phyloP scores from a whole-genome alignment of 1,139 yeast species.

The Suhomyces anneliseae region DNA sequence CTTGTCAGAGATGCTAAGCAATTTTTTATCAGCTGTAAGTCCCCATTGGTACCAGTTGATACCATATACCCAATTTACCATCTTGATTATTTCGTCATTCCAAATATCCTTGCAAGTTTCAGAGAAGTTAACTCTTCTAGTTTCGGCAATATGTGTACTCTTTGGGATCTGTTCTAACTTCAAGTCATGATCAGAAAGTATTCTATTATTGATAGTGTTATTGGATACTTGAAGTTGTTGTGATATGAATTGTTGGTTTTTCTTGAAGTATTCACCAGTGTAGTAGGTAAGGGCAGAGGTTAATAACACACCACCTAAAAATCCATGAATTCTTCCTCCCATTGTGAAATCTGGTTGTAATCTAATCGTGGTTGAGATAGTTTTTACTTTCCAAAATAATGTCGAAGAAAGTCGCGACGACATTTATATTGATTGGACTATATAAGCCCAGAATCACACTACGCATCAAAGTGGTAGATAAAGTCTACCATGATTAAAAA shows the following conservation, averaged over 20 bases:
- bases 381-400: neutral
- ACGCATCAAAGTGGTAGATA: too few relatives aligned
- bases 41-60: slow-evolving; percentile 52
- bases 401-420: slow-evolving; percentile 1
- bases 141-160: slow-evolving; percentile 37
- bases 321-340: slow-evolving; percentile 20
- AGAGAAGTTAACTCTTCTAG: slow-evolving; percentile 29
- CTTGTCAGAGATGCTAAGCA: slow-evolving; percentile 33
- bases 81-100: slow-evolving; percentile 71
- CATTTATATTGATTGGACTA: slow-evolving; percentile 2
- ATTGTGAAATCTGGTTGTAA: slow-evolving; percentile 1
- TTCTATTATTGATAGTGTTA: slow-evolving; percentile 50
- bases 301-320: slow-evolving; percentile 54
- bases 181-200: slow-evolving; percentile 40
- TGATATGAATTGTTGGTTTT: slow-evolving; percentile 49
- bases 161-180: slow-evolving; percentile 38
- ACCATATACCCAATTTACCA: slow-evolving; percentile 65
- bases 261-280: slow-evolving; percentile 58
- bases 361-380: neutral
- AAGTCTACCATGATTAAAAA: neutral
- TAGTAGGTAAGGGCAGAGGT: slow-evolving; percentile 66
- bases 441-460: neutral
- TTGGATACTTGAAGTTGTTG: slow-evolving; percentile 50
- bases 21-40: slow-evolving; percentile 35
- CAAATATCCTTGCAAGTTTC: slow-evolving; percentile 80